Evolutionary conservation across 805 yeast genomes (phyloP).

Genomic region (Danielia reshetovae): DNA sequence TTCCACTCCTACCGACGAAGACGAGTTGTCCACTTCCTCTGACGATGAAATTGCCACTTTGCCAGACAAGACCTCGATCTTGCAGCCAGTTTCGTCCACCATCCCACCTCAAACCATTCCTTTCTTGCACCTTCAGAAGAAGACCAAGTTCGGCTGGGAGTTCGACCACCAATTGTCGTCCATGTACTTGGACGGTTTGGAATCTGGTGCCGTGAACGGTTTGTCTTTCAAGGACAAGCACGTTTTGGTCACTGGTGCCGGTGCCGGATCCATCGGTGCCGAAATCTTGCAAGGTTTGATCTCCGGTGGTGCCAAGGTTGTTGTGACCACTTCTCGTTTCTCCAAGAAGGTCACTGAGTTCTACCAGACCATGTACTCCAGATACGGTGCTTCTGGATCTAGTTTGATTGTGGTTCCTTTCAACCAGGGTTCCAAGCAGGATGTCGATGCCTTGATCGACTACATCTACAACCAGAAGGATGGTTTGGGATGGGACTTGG

Average conservation of each 20-base stretch:
- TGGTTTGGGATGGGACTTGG: conserved; percentile 97
- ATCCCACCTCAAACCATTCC: conserved; percentile 86
- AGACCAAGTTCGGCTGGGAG: conserved; percentile 73
- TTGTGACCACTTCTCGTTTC: conserved; percentile 95
- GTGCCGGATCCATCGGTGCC: conserved; percentile 98
- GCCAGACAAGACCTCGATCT: conserved; percentile 64
- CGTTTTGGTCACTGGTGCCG: conserved; percentile 96
- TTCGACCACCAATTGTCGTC: conserved; percentile 79
- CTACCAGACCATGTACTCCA: conserved; percentile 89
- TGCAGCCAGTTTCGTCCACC: conserved; percentile 68
- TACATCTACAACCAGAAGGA: conserved; percentile 87
- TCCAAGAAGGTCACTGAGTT: conserved; percentile 92
- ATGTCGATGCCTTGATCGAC: conserved; percentile 78
- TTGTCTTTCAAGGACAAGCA: conserved; percentile 82
- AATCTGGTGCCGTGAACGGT: conserved; percentile 92
- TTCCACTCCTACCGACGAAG: conserved; percentile 36
- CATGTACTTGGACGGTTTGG: conserved; percentile 82
- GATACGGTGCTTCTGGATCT: conserved; percentile 90
- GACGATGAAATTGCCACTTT: conserved; percentile 86
- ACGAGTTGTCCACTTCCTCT: conserved; percentile 26
- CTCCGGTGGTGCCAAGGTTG: conserved; percentile 96
- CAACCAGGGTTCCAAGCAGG: conserved; percentile 96
- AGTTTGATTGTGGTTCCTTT: conserved; percentile 95
- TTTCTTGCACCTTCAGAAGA: conserved; percentile 87
- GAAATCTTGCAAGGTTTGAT: conserved; percentile 91